These are phyloP conservation scores for Sarocladium oryzae DNA, from an alignment of 2,329 filamentous ascomycete genomes.

Conservation along the genomic window DNA sequence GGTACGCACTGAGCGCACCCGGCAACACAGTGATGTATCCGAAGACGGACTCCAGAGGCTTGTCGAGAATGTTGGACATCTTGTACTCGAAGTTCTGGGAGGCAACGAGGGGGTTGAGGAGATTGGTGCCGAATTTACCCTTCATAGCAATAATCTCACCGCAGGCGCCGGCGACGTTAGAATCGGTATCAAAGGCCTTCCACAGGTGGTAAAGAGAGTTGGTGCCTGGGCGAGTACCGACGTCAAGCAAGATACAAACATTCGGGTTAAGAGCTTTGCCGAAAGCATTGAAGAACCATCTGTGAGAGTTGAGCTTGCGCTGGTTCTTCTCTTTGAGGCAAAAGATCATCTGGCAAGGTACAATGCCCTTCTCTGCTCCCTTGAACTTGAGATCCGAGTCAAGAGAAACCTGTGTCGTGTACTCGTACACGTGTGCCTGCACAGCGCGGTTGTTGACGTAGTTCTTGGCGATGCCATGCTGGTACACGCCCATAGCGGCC, in stretches of 20 bases:
- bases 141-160: conserved; percentile 98
- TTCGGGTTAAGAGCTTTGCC: conserved; percentile 89
- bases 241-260: conserved; percentile 92
- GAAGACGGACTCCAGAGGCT: conserved; percentile 93
- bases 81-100: conserved; percentile 99
- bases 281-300: conserved; percentile 99
- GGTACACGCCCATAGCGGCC: conserved; percentile 95
- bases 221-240: conserved; percentile 83
- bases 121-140: conserved; percentile 71
- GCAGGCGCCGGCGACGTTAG: conserved; percentile 92
- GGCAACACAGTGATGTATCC: conserved; percentile 97
- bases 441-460: conserved; percentile 94
- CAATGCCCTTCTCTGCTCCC: conserved; percentile 96
- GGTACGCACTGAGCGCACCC: conserved; percentile 88
- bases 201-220: conserved; percentile 96
- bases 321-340: conserved; percentile 97
- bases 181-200: conserved; percentile 98
- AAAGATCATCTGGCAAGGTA: conserved; percentile 97
- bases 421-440: conserved; percentile 96
- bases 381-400: conserved; percentile 97
- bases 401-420: conserved; percentile 94
- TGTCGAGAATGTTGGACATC: conserved; percentile 98
- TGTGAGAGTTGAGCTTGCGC: conserved; percentile 96
- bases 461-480: conserved; percentile 98
- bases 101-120: conserved; percentile 90